Percentiles rank a stretch among this genome's conserved stretches.
Conservation (phyloP, 441 rosid species). For the Corymbia citriodora region DNA sequence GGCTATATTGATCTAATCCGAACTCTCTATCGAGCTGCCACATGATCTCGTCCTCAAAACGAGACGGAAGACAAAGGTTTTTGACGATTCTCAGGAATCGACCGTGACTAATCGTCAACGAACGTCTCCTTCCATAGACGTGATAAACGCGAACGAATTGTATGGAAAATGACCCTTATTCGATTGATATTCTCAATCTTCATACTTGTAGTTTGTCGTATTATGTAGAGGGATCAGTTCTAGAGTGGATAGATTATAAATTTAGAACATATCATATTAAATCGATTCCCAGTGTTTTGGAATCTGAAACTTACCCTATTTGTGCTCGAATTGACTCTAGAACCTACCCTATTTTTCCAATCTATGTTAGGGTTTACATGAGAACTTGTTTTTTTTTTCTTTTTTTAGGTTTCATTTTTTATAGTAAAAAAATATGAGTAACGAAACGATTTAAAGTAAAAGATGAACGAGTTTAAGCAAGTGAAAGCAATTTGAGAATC, state of each 20-base stretch:
- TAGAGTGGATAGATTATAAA: no score
- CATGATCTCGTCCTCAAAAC: background rate
- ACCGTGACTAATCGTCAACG: background rate
- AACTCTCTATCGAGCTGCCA: background rate
- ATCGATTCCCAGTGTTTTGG: fast-evolving
- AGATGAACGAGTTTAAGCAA: background rate
- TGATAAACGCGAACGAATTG: background rate
- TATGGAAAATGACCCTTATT: background rate
- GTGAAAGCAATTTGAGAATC: background rate
- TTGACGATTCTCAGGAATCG: background rate
- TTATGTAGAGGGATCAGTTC: fast-evolving
- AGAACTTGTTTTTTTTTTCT: no score
- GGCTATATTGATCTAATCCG: background rate
- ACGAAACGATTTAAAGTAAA: background rate
- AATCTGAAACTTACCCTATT: background rate
- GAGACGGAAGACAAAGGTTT: background rate
- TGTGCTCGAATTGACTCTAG: background rate
- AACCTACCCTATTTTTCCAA: no score
- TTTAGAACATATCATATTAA: no score
- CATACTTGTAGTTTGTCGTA: fast-evolving
- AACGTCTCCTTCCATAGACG: background rate
- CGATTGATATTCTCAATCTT: background rate
- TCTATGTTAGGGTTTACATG: background rate
- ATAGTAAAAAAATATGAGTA: background rate
- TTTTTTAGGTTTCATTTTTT: background rate